A percentile compares a stretch with the other conserved stretches of the same genome.
Conservation (phyloP, 257 asterid species). For the Scutellaria barbata region DNA sequence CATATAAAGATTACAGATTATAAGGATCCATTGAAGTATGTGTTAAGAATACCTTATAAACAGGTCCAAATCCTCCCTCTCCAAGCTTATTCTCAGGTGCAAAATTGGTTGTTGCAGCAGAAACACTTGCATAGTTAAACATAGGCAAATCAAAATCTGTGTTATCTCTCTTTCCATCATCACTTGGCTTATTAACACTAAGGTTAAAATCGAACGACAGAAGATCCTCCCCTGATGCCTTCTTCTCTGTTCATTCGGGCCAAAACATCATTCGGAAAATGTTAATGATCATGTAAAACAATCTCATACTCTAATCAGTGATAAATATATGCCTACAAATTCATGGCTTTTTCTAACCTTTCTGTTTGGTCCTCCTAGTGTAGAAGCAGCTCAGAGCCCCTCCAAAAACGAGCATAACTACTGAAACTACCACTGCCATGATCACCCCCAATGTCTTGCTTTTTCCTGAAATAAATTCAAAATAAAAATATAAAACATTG, state of each 20-base stretch:
- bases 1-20: not conserved
- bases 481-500: not conserved
- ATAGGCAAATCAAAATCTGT: constrained; percentile 44
- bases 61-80: constrained; percentile 69
- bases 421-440: constrained; percentile 43
- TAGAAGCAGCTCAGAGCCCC: constrained; percentile 41
- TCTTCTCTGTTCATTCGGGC: constrained; percentile 39
- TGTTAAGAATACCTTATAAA: constrained; percentile 47
- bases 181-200: constrained; percentile 8
- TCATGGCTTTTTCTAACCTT: too few species aligned
- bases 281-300: too few species aligned
- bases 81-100: constrained; percentile 54
- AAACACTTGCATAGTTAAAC: constrained; percentile 55
- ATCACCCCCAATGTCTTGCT: constrained; percentile 35
- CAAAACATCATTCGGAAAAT: not conserved
- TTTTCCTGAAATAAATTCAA: constrained; percentile 34
- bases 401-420: constrained; percentile 37
- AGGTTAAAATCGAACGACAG: constrained; percentile 43
- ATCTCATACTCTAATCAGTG: too few species aligned
- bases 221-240: constrained; percentile 42
- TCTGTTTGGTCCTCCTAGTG: constrained; percentile 38
- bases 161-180: constrained; percentile 21
- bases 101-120: constrained; percentile 48
- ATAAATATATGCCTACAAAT: not conserved
- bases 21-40: too few species aligned